A percentile compares a stretch with the other conserved stretches of the same genome.
phyloP scores from a whole-genome alignment of 2,329 filamentous ascomycete species.

The Verticillium klebahnii region DNA sequence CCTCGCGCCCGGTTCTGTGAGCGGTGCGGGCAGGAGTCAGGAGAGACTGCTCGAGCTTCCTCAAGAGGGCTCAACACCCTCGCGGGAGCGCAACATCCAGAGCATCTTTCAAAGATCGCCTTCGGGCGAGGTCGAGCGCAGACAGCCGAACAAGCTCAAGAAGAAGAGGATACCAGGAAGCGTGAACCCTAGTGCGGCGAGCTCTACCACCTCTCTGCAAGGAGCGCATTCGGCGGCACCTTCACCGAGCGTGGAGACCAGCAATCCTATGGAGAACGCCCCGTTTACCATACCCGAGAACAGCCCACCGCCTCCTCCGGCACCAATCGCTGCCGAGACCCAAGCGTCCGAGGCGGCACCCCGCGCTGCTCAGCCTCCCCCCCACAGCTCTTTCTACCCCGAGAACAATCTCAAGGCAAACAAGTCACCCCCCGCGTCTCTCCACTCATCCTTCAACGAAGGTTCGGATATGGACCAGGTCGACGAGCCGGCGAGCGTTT shows the following conservation, averaged over 20 bases:
- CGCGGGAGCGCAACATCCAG: conserved; percentile 63
- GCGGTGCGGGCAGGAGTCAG: conserved; percentile 40
- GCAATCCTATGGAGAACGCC: conserved; percentile 41
- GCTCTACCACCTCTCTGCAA: conserved; percentile 73
- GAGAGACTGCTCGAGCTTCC: conserved; percentile 39
- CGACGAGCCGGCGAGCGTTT: conserved; percentile 46
- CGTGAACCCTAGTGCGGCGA: conserved; percentile 82
- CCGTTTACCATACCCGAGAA: conserved; percentile 10
- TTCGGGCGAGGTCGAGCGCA: conserved; percentile 54
- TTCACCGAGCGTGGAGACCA: conserved; percentile 40
- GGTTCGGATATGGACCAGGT: conserved; percentile 73
- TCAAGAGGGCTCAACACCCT: conserved; percentile 47
- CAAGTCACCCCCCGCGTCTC: conserved; percentile 70
- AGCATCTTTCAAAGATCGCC: conserved; percentile 69
- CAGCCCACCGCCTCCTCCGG: conserved; percentile 2
- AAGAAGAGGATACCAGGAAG: conserved; percentile 79
- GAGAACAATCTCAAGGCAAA: conserved; percentile 55
- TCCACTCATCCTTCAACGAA: conserved; percentile 75
- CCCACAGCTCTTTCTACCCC: conserved; percentile 35
- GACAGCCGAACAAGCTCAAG: conserved; percentile 83
- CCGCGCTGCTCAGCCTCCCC: conserved; percentile 40
- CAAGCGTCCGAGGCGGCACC: conserved; percentile 36
- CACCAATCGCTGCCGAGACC: neutral
- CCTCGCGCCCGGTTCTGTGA: conserved; percentile 21
- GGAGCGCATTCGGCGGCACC: conserved; percentile 34